Evolutionary conservation across 2,329 filamentous ascomycete genomes (phyloP).

Genomic region (Fusarium coicis): DNA sequence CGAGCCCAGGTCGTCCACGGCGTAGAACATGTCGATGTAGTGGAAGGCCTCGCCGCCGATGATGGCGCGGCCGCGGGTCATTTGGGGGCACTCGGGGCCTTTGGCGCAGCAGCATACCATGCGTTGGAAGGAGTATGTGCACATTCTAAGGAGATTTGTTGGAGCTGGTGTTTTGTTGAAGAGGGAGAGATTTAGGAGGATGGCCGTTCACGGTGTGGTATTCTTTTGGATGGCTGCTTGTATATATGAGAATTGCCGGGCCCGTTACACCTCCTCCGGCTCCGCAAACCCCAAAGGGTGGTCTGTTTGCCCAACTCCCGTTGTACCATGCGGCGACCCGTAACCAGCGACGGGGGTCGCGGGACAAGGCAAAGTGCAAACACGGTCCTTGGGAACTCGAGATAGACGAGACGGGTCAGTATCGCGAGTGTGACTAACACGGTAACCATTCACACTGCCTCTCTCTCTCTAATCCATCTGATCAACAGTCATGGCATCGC

Average conservation of each 20-base stretch:
- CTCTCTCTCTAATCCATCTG: conserved; percentile 46
- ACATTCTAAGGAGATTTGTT: conserved; percentile 20
- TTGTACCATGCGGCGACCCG: conserved; percentile 36
- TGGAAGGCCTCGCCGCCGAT: conserved; percentile 42
- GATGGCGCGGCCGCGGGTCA: conserved; percentile 34
- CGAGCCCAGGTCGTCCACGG: conserved; percentile 43
- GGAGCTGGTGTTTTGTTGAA: neutral
- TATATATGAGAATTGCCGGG: conserved; percentile 27
- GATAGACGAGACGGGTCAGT: conserved; percentile 37
- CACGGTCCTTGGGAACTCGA: conserved; percentile 30
- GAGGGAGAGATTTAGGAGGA: neutral
- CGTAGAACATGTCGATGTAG: conserved; percentile 40
- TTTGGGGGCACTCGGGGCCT: conserved; percentile 42
- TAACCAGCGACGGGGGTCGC: conserved; percentile 34
- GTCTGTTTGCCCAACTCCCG: conserved; percentile 26
- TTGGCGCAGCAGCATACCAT: conserved; percentile 45
- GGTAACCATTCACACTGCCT: neutral
- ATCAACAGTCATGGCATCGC: conserved; percentile 46
- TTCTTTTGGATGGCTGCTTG: neutral
- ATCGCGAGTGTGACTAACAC: conserved; percentile 33
- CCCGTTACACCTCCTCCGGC: conserved; percentile 34
- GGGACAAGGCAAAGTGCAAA: conserved; percentile 29
- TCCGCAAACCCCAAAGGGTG: conserved; percentile 30
- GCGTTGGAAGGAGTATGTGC: conserved; percentile 44
- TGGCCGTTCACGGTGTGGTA: neutral